These are phyloP conservation scores for Penicillium sp. DNA, from an alignment of 2,329 filamentous ascomycete genomes.

Conservation along the genomic window DNA sequence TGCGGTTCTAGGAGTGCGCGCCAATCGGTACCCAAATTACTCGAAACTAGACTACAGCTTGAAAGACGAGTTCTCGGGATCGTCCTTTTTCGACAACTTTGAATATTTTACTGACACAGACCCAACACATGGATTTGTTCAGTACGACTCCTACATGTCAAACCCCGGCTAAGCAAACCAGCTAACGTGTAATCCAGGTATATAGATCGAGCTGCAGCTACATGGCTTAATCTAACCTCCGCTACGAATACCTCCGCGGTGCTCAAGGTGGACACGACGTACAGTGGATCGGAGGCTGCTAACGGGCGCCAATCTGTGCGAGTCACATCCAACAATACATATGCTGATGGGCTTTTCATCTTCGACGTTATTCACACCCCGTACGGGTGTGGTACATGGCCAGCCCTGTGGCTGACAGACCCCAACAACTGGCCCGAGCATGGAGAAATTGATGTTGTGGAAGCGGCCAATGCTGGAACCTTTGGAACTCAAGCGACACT, in stretches of 20 bases:
- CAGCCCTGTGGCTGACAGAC: conserved; percentile 66
- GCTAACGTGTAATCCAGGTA: conserved; percentile 29
- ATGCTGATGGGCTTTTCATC: conserved; percentile 62
- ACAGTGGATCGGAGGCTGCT: conserved; percentile 45
- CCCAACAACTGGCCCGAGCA: conserved; percentile 60
- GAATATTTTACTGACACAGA: conserved; percentile 44
- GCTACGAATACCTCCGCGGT: conserved; percentile 54
- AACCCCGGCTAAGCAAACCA: not conserved
- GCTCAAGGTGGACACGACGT: conserved; percentile 57
- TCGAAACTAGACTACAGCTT: conserved; percentile 36
- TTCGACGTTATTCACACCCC: conserved; percentile 66
- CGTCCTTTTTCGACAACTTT: conserved; percentile 47
- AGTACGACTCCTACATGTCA: conserved; percentile 33
- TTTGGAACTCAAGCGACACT: conserved; percentile 61
- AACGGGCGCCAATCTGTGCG: conserved; percentile 64
- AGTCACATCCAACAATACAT: conserved; percentile 60
- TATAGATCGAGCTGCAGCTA: conserved; percentile 39
- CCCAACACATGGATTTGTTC: conserved; percentile 44
- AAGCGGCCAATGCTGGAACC: conserved; percentile 56
- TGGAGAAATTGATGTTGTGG: conserved; percentile 65
- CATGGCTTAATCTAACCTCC: conserved; percentile 57
- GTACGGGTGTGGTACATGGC: conserved; percentile 64
- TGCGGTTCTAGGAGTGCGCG: conserved; percentile 35
- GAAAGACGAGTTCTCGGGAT: conserved; percentile 41
- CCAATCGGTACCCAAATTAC: conserved; percentile 39